These are phyloP conservation scores for Hortaea sp. DNA, from an alignment of 2,329 filamentous ascomycete species.

Conservation along the genomic window DNA sequence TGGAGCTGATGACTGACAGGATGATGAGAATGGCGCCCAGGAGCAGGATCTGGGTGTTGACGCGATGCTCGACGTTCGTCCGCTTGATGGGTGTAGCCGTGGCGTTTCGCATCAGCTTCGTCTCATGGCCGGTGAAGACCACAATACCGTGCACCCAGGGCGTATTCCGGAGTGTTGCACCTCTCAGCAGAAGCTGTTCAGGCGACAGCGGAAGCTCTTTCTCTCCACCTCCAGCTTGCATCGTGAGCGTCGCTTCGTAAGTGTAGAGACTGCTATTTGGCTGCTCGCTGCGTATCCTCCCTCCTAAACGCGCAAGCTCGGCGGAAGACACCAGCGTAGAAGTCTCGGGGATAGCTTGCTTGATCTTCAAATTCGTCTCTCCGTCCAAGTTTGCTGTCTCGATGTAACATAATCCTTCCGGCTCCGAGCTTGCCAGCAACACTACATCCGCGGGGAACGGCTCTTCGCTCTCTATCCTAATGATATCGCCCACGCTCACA, in stretches of 20 bases:
- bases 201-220: slow-evolving; percentile 84
- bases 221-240: slow-evolving; percentile 82
- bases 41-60: slow-evolving; percentile 88
- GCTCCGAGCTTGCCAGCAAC: slow-evolving; percentile 86
- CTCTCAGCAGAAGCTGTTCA: slow-evolving; percentile 85
- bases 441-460: slow-evolving; percentile 92
- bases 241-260: slow-evolving; percentile 90
- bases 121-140: slow-evolving; percentile 95
- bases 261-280: slow-evolving; percentile 98
- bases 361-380: slow-evolving; percentile 97
- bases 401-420: slow-evolving; percentile 95
- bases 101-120: slow-evolving; percentile 97
- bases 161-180: slow-evolving; percentile 88
- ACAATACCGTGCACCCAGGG: slow-evolving; percentile 95
- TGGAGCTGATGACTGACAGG: slow-evolving; percentile 80
- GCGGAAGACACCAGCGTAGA: slow-evolving; percentile 73
- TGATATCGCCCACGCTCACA: slow-evolving; percentile 81
- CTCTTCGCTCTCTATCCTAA: slow-evolving; percentile 88
- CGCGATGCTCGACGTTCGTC: slow-evolving; percentile 86
- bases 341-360: slow-evolving; percentile 92
- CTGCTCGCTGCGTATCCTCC: slow-evolving; percentile 84
- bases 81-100: slow-evolving; percentile 96
- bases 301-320: slow-evolving; percentile 76
- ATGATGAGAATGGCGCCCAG: slow-evolving; percentile 73
- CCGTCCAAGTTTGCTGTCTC: slow-evolving; percentile 96